phyloP scores from a whole-genome alignment of 1,284 basidiomycete genomes.

The Puccinia sorghi region DNA sequence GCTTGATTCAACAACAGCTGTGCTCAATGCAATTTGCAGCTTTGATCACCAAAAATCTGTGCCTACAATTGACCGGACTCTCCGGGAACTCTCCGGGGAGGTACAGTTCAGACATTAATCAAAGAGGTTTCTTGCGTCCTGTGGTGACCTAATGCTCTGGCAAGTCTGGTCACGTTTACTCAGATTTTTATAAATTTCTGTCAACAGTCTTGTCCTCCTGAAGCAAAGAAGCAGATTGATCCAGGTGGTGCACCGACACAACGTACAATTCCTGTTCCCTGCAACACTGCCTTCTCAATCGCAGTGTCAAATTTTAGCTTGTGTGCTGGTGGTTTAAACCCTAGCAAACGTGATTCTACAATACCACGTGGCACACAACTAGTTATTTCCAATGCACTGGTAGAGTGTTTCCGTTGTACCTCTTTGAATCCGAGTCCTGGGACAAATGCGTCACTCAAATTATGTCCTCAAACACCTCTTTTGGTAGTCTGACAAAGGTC shows the following conservation, averaged over 20 bases:
- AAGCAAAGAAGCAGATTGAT: not conserved
- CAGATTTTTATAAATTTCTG: conserved; percentile 5
- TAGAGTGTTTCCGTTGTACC: conserved; percentile 63
- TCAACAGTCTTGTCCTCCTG: not conserved
- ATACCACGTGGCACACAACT: conserved; percentile 36
- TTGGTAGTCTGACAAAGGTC: conserved; percentile 65
- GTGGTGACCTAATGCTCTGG: conserved; percentile 26
- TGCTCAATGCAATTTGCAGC: too few relatives aligned
- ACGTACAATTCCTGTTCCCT: conserved; percentile 31
- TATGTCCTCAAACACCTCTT: conserved; percentile 87
- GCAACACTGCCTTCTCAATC: conserved; percentile 26
- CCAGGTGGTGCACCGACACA: not conserved
- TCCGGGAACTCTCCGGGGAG: too few relatives aligned
- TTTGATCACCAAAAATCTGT: conserved; percentile 7
- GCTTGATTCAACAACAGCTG: too few relatives aligned
- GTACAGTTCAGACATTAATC: conserved; percentile 32
- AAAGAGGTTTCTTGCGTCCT: conserved; percentile 39
- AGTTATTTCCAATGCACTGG: not conserved
- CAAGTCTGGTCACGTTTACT: conserved; percentile 12
- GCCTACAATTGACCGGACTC: conserved; percentile 24
- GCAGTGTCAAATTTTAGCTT: conserved; percentile 18
- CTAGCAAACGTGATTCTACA: conserved; percentile 29
- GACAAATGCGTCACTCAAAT: conserved; percentile 71
- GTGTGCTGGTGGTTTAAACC: conserved; percentile 22
- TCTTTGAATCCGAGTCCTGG: conserved; percentile 89